Evolutionary conservation across 257 asterid genomes (phyloP), one percentile per base, ranked within the genome.

Genomic region (Ilex aquifolium): DNA sequence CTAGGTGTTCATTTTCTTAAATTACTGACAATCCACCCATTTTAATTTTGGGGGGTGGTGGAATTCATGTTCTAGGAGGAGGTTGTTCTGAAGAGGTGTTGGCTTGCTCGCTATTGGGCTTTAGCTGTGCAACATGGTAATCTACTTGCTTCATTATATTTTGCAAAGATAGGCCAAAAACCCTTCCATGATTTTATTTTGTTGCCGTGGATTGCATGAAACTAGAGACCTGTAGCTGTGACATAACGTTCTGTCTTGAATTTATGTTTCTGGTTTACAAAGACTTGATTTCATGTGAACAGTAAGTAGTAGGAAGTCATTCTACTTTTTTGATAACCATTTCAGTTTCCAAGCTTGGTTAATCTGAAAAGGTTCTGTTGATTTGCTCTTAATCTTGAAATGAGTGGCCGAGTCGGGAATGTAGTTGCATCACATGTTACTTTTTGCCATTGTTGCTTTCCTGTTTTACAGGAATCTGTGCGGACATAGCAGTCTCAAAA

Each of bases 101-200:
- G 99, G 99, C 97, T 93, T 74, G 89, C 99, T 80, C 97, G 99
- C 61, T 93, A 90, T 60, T 93, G 99, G 99, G 77, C 91, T 68
- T 83, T 93, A 74, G 97, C 97, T 77, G 77, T 91, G 74, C 85
- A 64, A 39, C 79, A 85, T 74, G 99, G 99, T 93, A 90, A 83
- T 79, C 55, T 67, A 6, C 63, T 61, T 71, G 57, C 29, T 10
- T 4, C 10, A 15, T 12, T 12, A 11, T 49, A 15, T 49, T 49
- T n/a, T 2, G 17, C 10, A 49, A 12, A 49, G 54, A 12, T 11
- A 1, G 10, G 54, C 17, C 11, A 49, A 12, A 11, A 15, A 49
- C n/a, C 17, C 54, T 11, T 49, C 17, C n/a, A 12, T 11, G 14
- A 15, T n/a, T 49, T n/a, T 6, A 49, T 11, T 49, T 49, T 6